Evolutionary conservation across 257 asterid genomes (phyloP).

Genomic region (Solanum corneliomulleri): DNA sequence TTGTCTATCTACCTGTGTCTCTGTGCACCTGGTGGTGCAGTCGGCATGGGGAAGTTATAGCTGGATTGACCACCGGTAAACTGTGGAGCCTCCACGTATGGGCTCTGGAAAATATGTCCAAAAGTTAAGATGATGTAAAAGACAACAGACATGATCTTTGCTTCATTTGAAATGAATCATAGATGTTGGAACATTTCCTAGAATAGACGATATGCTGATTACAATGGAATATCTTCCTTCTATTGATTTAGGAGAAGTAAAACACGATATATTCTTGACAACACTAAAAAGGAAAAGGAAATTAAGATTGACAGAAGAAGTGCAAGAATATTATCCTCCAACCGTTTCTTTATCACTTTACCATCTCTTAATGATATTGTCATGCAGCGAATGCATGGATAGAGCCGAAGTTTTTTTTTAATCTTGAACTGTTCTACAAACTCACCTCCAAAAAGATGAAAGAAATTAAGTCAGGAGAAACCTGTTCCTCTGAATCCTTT

Average conservation of each 20-base stretch:
- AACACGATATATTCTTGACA: neutral
- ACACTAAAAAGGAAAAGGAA: neutral
- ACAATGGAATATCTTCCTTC: neutral
- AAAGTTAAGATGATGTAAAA: neutral
- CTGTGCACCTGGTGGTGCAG: constrained; percentile 91
- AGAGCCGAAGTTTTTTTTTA: neutral
- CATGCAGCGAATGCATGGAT: neutral
- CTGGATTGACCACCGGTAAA: constrained; percentile 30
- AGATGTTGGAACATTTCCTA: neutral
- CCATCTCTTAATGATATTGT: neutral
- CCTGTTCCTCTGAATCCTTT: neutral
- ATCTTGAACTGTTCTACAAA: neutral
- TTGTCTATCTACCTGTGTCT: constrained; percentile 26
- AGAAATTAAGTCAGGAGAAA: neutral
- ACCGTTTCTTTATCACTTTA: neutral
- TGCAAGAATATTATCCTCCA: neutral
- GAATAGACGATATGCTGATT: neutral
- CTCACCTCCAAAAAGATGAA: neutral
- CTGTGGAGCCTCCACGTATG: constrained; percentile 88
- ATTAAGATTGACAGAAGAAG: neutral
- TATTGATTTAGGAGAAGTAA: neutral
- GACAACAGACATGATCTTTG: neutral
- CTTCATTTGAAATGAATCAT: neutral
- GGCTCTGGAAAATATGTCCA: constrained; percentile 46
- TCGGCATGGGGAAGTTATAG: constrained; percentile 70